Evolutionary conservation across 352 stramenopile genomes (phyloP), one percentile per base, ranked within the genome.

Genomic region (Phytophthora melonis): DNA sequence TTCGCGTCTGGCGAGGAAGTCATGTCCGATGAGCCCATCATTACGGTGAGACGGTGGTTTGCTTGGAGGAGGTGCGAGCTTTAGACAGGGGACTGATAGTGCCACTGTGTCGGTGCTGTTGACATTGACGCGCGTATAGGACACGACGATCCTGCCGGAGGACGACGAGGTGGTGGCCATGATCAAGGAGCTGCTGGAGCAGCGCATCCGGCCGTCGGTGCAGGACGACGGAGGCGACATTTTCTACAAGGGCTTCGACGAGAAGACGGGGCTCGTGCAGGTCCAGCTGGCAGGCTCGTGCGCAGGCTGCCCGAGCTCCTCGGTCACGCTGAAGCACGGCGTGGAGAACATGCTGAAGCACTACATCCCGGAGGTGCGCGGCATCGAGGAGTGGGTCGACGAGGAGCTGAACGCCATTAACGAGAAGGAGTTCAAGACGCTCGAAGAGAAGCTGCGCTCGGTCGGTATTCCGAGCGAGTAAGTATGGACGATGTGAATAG

Each of bases 291-390:
- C 96, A 10, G 98, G 98, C 19, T 98, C 94, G 30, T 99, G 98
- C 78, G 97, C 98, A 0, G 98, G 98, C 32, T 99, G 98, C 80
- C 97, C 98, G 13, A 98, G 87, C 70, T 99, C 95, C 25, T 98
- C 92, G 34, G 97, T 99, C 18, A 99, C 98, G 54, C 92, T 99
- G 71, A 99, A 99, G 84, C 96, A 99, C 77, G 98, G 98, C 50
- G 98, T 99, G 27, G 98, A 99, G 82, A 99, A 99, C 80, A 99
- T 99, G 98, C 89, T 99, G 34, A 99, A 99, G 95, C 98, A 99
- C 84, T 99, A 99, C 82, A 99, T 99, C 70, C 98, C 98, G 0
- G 98, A 99, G 86, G 98, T 99, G 39, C 85, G 80, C 53, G 79
- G 71, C 56, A 93, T 97, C 63, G 80, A 94, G 60, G 90, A 97